Conservation (phyloP, 1,139 yeast species). For the Debaryomyces sp. region DNA sequence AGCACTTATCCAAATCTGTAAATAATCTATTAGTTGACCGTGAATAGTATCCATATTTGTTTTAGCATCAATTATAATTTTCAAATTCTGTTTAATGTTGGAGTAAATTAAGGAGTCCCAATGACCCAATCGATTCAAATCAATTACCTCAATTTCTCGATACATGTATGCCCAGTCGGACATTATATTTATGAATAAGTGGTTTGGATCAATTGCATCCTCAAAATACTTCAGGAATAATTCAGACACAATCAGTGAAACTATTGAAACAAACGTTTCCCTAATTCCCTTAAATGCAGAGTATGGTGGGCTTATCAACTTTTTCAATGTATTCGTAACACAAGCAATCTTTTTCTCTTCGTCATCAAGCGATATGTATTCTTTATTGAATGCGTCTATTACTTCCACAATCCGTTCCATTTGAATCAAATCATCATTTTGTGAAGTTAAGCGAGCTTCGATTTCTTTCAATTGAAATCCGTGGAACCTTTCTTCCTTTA, state of each 20-base stretch:
- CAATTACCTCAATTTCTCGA: constrained; percentile 12
- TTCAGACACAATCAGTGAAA: constrained; percentile 5
- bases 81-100: constrained; percentile 6
- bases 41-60: constrained; percentile 10
- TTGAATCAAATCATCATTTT: constrained; percentile 1
- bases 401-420: not conserved
- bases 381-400: constrained; percentile 1
- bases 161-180: constrained; percentile 19
- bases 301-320: not conserved
- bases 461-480: constrained; percentile 20
- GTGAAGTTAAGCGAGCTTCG: constrained; percentile 1
- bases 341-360: constrained; percentile 3
- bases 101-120: constrained; percentile 12
- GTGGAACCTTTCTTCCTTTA: constrained; percentile 22
- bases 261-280: constrained; percentile 13
- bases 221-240: constrained; percentile 14
- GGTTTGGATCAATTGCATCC: constrained; percentile 2
- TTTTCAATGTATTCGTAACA: constrained; percentile 2
- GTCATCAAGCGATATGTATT: not conserved
- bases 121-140: not conserved
- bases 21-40: constrained; percentile 12
- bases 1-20: constrained; percentile 18
- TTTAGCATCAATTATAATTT: constrained; percentile 1
- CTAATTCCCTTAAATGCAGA: constrained; percentile 6
- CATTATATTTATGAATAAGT: constrained; percentile 11